Base-by-base conservation (phyloP, 2,329 filamentous ascomycete genomes). In the Rachicladosporium sp. region DNA sequence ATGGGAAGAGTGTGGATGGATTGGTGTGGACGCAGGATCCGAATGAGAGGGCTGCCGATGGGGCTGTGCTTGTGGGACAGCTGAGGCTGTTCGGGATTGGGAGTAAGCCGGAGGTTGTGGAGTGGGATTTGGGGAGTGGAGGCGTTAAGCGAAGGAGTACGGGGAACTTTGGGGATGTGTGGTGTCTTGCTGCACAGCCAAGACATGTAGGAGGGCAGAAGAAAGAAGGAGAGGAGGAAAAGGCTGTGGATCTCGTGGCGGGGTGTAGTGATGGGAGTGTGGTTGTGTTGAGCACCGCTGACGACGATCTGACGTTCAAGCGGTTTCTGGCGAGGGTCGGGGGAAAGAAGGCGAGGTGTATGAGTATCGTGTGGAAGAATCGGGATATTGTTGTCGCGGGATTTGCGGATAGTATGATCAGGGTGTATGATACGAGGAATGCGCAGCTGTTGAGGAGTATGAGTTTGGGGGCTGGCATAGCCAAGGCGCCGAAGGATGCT, bases 401-500 rank as follows among this genome's bases (percentile, higher is more conserved):
- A 13, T 96, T 91, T 59, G 89, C 87, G n/a, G 89, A 98, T 64
- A 88, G 87, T 61, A 85, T 78, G n/a, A 91, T 98, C 48, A 81
- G 89, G 46, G 75, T 91, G 38, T 93, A 88, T 62, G 87, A 96
- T 58, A 80, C 86, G 49, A 73, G 82, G 37, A 89, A 76, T 55
- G 84, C 85, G 10, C 73, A 78, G 38, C 70, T 84, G 44, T 58
- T 94, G 43, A 74, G 86, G 34, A 84, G 77, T 48, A 91, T 98
- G 71, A 88, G 86, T 1, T 66, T 96, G 29, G 91, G 89, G 3
- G 78, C 80, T 40, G 85, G 89, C 29, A 70, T 85, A 8, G 67
- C 69, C 6, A 83, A 82, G 33, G 84, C 84, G 5, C 76, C 82
- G 11, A 89, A 84, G 61, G 82, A 93, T 48, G 80, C 88, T 41